Conservation (phyloP, 78 protist species). For the slime mould (Dictyostelium discoideum) region DNA sequence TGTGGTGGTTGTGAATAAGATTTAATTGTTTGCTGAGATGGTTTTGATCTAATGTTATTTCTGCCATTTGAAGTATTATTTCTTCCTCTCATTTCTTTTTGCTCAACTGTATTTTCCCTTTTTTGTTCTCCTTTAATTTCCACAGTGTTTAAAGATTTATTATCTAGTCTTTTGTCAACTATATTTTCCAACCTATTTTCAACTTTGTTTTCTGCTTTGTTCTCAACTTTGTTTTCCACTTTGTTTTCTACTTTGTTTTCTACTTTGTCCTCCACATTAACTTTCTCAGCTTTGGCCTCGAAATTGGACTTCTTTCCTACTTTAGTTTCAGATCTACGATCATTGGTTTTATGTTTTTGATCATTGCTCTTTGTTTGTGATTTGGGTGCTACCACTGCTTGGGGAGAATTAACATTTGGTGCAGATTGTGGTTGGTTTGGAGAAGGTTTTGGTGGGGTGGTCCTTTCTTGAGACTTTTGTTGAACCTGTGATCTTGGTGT, state of each 20-base stretch:
- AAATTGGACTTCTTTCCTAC: background rate
- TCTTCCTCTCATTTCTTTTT: background rate
- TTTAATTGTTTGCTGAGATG: background rate
- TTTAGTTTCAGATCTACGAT: background rate
- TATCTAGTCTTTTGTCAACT: background rate
- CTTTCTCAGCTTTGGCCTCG: too few relatives aligned
- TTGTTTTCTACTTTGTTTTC: background rate
- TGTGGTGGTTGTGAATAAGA: background rate
- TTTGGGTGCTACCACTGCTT: background rate
- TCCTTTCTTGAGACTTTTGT: background rate
- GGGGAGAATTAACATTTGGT: background rate
- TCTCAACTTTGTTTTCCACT: background rate
- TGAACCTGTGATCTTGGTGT: background rate
- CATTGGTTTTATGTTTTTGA: background rate
- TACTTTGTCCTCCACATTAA: background rate
- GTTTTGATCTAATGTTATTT: background rate
- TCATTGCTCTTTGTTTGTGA: background rate
- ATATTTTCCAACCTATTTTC: background rate
- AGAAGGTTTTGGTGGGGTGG: background rate
- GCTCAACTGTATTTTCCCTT: background rate
- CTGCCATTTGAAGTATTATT: background rate
- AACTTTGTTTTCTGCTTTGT: background rate
- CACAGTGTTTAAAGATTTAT: background rate
- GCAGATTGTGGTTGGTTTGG: background rate
- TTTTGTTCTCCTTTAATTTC: background rate